phyloP scores from a whole-genome alignment of 257 asterid species.

The Gentiana straminea region DNA sequence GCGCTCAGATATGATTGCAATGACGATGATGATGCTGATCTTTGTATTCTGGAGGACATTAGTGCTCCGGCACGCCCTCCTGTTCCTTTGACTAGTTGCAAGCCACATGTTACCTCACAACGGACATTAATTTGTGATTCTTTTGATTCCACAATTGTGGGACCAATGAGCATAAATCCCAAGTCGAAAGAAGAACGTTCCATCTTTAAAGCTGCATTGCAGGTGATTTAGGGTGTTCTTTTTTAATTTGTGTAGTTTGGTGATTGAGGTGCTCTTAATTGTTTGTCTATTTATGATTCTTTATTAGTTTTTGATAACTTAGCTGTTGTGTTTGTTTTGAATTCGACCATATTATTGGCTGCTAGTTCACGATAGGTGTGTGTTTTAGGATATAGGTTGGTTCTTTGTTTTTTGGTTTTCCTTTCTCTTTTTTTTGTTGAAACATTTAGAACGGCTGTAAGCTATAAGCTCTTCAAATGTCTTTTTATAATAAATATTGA shows the following conservation, averaged over 20 bases:
- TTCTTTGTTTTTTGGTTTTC: too few relatives aligned
- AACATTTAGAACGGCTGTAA: too few relatives aligned
- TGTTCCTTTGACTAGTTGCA: constrained; percentile 25
- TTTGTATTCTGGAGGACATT: constrained; percentile 62
- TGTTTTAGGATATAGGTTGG: too few relatives aligned
- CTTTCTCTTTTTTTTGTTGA: too few relatives aligned
- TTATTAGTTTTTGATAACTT: background rate
- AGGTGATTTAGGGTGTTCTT: constrained; percentile 30
- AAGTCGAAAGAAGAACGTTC: constrained; percentile 54
- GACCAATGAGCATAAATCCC: constrained; percentile 25
- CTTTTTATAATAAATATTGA: too few relatives aligned
- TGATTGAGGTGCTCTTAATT: background rate
- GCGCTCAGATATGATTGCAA: constrained; percentile 12
- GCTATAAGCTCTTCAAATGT: too few relatives aligned
- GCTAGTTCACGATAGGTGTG: too few relatives aligned
- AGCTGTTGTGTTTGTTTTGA: background rate
- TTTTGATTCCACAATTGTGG: constrained; percentile 22
- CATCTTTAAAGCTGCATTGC: constrained; percentile 63
- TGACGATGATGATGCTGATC: constrained; percentile 50
- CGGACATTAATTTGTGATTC: constrained; percentile 26
- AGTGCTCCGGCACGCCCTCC: constrained; percentile 45
- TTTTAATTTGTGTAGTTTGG: background rate
- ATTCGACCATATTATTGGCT: constrained; percentile 1
- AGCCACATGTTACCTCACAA: constrained; percentile 21
- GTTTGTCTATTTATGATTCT: background rate